A percentile compares a stretch with the other conserved stretches of the same genome.
phyloP scores from a whole-genome alignment of 1,139 yeast species.

The Blastobotrys ciferrii region DNA sequence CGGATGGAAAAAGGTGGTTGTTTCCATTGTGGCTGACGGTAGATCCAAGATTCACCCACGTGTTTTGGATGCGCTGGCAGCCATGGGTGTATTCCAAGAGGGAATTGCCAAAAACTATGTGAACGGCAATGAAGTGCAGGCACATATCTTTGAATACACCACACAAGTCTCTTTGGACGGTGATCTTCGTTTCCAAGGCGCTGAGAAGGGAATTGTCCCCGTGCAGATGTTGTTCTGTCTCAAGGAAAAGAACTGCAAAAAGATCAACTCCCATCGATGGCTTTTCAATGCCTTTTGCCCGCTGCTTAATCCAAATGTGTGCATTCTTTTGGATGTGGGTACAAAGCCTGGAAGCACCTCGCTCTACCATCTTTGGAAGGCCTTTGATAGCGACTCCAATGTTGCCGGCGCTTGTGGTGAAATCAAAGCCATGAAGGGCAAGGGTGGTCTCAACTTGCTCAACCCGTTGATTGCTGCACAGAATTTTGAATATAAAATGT shows the following conservation, averaged over 20 bases:
- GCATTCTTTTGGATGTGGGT: slow-evolving; percentile 85
- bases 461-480: slow-evolving; percentile 96
- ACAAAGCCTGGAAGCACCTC: slow-evolving; percentile 85
- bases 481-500: slow-evolving; percentile 94
- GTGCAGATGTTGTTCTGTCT: slow-evolving; percentile 88
- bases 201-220: slow-evolving; percentile 83
- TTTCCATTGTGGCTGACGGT: slow-evolving; percentile 88
- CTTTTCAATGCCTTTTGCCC: slow-evolving; percentile 91
- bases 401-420: slow-evolving; percentile 99
- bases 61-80: slow-evolving; percentile 80
- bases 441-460: slow-evolving; percentile 70
- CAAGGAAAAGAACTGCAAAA: slow-evolving; percentile 84
- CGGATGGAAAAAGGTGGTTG: slow-evolving; percentile 94
- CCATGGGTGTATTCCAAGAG: slow-evolving; percentile 94
- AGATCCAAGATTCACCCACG: slow-evolving; percentile 81
- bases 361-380: slow-evolving; percentile 91
- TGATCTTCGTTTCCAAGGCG: slow-evolving; percentile 74
- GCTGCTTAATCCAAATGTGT: slow-evolving; percentile 80
- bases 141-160: slow-evolving; percentile 92
- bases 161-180: slow-evolving; percentile 86
- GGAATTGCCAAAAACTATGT: slow-evolving; percentile 94
- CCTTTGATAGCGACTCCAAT: slow-evolving; percentile 90
- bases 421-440: slow-evolving; percentile 90
- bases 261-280: slow-evolving; percentile 95
- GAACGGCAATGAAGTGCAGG: slow-evolving; percentile 83